Evolutionary conservation across 768 basidiomycete genomes (phyloP), one percentile per base, ranked within the genome.

Genomic region (Phlegmacium glaucopus): DNA sequence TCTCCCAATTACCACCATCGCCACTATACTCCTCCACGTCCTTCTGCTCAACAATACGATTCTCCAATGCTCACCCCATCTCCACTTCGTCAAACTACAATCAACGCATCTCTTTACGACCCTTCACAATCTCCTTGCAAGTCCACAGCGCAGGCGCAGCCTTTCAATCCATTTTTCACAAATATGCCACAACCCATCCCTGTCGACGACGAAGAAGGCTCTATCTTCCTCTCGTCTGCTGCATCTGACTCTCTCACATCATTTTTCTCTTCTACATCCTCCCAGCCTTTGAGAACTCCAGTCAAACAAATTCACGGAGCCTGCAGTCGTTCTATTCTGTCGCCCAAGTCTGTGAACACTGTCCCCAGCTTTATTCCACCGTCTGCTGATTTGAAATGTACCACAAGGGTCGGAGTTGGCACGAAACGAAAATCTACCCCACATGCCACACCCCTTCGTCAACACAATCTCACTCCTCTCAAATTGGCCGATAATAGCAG

Each of bases 31-130:
- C 69, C 67, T 10, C 68, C 71, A 41, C 62, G 63, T 45, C 60
- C 61, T 36, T 61, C 64, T n/a, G 47, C 58, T 27, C 47, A 66
- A 28, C 66, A 72, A 35, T 77, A 71, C 55, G 77, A 78, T 56
- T 76, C 79, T 27, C 77, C 82, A 38, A 78, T 84, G 77, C 72
- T 80, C 36, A 79, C 82, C 1, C 81, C 85, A 16, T 86, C 85
- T 5, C 83, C 83, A 9, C 72, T 81, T 50, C 71, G 77, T 44
- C 72, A 72, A 52, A 68, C 67, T 9, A 61, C 70, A 5, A 60
- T 56, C 49, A 52, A 49, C 28, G 55, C 48, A 47, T 51, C 56
- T 28, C 42, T 64, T 34, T 74, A 82, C 53, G 77, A 82, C 56
- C 63, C 76, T 49, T 67, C 76, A 7, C 73, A 76, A 47, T 80